These are phyloP conservation scores for Agrocybe chaxingu DNA, from an alignment of 768 basidiomycete genomes.

Conservation along the genomic window DNA sequence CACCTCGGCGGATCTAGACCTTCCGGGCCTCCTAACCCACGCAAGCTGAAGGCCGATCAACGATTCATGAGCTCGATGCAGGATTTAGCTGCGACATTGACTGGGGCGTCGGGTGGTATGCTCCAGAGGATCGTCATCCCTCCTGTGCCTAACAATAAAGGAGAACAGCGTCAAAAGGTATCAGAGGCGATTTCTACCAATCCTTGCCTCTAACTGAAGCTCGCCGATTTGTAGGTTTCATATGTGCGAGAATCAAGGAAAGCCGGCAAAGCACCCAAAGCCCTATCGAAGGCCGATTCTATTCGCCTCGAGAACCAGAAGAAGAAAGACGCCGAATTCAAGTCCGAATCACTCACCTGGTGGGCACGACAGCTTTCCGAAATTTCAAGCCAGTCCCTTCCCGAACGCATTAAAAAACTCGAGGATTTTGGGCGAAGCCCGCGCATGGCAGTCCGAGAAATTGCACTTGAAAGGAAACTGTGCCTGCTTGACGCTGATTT, in stretches of 20 bases:
- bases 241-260: too few species aligned
- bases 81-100: conserved; percentile 58
- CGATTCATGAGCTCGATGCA: conserved; percentile 55
- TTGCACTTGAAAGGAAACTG: conserved; percentile 49
- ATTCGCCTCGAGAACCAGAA: conserved; percentile 34
- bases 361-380: conserved; percentile 46
- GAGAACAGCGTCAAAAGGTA: too few species aligned
- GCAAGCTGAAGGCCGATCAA: conserved; percentile 44
- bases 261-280: too few species aligned
- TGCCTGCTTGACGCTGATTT: conserved; percentile 53
- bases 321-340: conserved; percentile 39
- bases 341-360: conserved; percentile 43
- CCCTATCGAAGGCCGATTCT: too few species aligned
- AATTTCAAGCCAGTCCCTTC: conserved; percentile 28
- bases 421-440: conserved; percentile 42
- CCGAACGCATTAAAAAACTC: conserved; percentile 30
- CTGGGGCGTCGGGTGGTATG: conserved; percentile 54
- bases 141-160: conserved; percentile 17
- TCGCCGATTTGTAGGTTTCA: too few species aligned
- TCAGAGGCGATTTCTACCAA: too few species aligned
- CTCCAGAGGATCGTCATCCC: conserved; percentile 56
- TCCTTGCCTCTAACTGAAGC: too few species aligned
- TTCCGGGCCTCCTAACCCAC: conserved; percentile 20
- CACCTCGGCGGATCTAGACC: conserved; percentile 47
- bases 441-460: conserved; percentile 35